Evolutionary conservation across 1,284 basidiomycete genomes (phyloP).

Genomic region (Leccinum pachyderme): DNA sequence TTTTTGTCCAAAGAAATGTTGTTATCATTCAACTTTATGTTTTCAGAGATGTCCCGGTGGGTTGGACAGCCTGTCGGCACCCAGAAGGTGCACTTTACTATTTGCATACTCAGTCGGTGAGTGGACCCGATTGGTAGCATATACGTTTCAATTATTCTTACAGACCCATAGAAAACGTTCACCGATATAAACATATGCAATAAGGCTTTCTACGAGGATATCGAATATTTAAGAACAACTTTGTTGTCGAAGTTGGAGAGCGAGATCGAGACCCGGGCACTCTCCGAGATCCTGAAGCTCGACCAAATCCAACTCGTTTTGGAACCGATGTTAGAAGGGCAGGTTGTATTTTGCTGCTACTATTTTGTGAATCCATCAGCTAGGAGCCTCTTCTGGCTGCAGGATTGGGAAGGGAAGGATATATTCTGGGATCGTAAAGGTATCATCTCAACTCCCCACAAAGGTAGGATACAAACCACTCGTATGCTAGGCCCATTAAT

Average conservation of each 20-base stretch:
- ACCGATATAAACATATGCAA: constrained; percentile 29
- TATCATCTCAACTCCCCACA: constrained; percentile 19
- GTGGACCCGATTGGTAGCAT: constrained; percentile 3
- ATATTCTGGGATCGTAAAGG: constrained; percentile 26
- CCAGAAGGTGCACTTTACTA: constrained; percentile 33
- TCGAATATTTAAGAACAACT: constrained; percentile 20
- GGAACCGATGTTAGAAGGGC: constrained; percentile 16
- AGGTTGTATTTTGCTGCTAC: constrained; percentile 23
- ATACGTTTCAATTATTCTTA: background rate
- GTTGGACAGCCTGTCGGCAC: constrained; percentile 25
- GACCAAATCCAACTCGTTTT: constrained; percentile 30
- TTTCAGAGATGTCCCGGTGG: constrained; percentile 21
- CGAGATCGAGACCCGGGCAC: constrained; percentile 2
- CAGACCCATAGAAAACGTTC: constrained; percentile 27
- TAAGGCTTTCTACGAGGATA: constrained; percentile 13
- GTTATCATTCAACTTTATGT: background rate
- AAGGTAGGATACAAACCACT: constrained; percentile 18
- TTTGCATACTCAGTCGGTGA: constrained; percentile 27
- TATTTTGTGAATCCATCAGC: constrained; percentile 31
- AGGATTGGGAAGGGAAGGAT: constrained; percentile 19
- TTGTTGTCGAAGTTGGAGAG: constrained; percentile 12
- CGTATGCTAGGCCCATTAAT: background rate
- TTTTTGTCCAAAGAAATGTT: background rate
- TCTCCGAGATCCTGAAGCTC: constrained; percentile 7
- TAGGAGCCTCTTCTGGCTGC: constrained; percentile 31